These are phyloP conservation scores for Ecytonucleospora hepatopenaei DNA, from an alignment of 371 early-diverging fungal genomes.

Conservation along the genomic window DNA sequence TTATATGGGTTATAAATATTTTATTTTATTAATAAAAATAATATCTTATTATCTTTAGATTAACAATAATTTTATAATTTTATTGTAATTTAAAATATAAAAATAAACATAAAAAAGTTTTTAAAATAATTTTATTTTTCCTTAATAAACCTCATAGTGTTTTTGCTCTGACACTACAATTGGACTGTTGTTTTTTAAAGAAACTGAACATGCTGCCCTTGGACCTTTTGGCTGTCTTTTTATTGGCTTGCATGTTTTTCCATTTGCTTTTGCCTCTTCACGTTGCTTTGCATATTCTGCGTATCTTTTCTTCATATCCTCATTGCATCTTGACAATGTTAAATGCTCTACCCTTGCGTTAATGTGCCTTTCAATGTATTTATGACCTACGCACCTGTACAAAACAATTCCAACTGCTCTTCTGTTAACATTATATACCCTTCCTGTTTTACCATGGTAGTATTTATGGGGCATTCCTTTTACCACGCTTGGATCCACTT, in stretches of 20 bases:
- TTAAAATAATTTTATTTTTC: not conserved
- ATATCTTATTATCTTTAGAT: too few relatives aligned
- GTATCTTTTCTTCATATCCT: constrained; percentile 88
- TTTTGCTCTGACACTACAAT: constrained; percentile 37
- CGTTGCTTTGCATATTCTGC: constrained; percentile 73
- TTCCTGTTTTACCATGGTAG: constrained; percentile 79
- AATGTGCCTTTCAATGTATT: constrained; percentile 89
- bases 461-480: constrained; percentile 99
- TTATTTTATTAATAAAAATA: too few relatives aligned
- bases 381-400: constrained; percentile 89
- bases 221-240: constrained; percentile 84
- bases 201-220: constrained; percentile 68
- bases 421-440: constrained; percentile 45
- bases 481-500: constrained; percentile 86
- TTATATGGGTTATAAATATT: too few relatives aligned
- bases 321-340: constrained; percentile 95
- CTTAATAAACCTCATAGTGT: not conserved
- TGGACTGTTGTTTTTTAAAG: constrained; percentile 63
- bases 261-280: constrained; percentile 65
- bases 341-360: constrained; percentile 96
- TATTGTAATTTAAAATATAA: not conserved
- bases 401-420: constrained; percentile 82
- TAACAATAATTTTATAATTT: not conserved
- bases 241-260: constrained; percentile 61
- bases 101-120: not conserved